Evolutionary conservation across 805 yeast species (phyloP).

Genomic region (Zygoascus tannicola): DNA sequence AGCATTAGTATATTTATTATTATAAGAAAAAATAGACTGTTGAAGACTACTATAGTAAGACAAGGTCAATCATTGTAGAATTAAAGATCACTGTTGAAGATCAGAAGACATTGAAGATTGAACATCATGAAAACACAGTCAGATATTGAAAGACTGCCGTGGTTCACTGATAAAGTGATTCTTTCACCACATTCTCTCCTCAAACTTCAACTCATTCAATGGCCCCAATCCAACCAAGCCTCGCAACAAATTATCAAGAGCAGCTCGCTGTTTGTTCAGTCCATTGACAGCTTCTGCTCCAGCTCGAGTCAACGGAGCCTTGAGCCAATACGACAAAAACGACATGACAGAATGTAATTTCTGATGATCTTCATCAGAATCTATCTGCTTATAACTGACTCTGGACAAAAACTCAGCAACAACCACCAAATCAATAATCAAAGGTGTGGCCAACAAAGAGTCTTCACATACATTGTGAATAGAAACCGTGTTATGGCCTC

Average conservation of each 20-base stretch:
- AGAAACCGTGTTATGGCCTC: constrained; percentile 91
- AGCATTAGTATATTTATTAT: no score
- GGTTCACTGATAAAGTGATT: no score
- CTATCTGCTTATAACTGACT: constrained; percentile 61
- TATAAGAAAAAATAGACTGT: no score
- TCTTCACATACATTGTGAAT: constrained; percentile 96
- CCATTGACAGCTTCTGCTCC: constrained; percentile 90
- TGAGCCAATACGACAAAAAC: constrained; percentile 88
- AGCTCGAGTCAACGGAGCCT: constrained; percentile 89
- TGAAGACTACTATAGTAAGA: no score
- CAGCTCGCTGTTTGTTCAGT: constrained; percentile 87
- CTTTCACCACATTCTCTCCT: constrained; percentile 62
- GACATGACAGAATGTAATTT: constrained; percentile 77
- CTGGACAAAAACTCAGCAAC: constrained; percentile 86
- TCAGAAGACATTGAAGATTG: no score
- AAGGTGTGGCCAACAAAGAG: constrained; percentile 87
- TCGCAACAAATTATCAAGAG: constrained; percentile 83
- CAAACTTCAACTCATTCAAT: constrained; percentile 85
- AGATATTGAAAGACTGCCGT: no score
- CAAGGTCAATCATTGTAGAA: no score
- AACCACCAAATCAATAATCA: constrained; percentile 83
- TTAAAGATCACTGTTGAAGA: no score
- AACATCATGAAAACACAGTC: no score
- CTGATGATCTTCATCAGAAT: constrained; percentile 40
- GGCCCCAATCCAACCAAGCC: constrained; percentile 85